Conservation (phyloP, 768 basidiomycete genomes). For the Suillus tomentosus region DNA sequence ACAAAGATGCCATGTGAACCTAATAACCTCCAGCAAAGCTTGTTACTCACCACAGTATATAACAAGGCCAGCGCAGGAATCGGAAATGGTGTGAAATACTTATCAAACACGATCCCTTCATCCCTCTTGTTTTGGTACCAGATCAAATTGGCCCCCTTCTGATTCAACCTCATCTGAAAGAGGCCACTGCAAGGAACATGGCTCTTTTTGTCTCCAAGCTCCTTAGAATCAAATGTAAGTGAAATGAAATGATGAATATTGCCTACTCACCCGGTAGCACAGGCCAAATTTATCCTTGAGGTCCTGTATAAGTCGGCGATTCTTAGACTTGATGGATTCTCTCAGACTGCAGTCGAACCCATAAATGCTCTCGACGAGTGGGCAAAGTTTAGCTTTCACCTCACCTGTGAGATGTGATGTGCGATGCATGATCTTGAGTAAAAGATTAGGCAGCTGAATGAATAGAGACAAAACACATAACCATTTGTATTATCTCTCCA, state of each 20-base stretch:
- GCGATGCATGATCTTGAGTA: slow-evolving; percentile 10
- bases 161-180: slow-evolving; percentile 18
- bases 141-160: slow-evolving; percentile 21
- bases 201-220: neutral
- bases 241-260: too few relatives aligned
- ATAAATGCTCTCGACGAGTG: slow-evolving; percentile 17
- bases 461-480: too few relatives aligned
- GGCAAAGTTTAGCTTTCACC: slow-evolving; percentile 20
- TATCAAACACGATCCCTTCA: slow-evolving; percentile 20
- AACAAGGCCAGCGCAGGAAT: slow-evolving; percentile 17
- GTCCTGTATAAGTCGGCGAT: slow-evolving; percentile 15
- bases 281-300: slow-evolving; percentile 19
- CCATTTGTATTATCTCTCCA: too few relatives aligned
- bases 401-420: slow-evolving; percentile 26
- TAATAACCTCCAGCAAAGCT: too few relatives aligned
- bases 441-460: too few relatives aligned
- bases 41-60: neutral
- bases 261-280: slow-evolving; percentile 16
- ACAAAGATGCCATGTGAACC: neutral
- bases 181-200: slow-evolving; percentile 6
- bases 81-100: slow-evolving; percentile 22
- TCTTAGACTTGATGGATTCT: slow-evolving; percentile 17
- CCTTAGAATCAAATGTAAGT: too few relatives aligned
- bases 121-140: slow-evolving; percentile 25
- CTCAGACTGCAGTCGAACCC: slow-evolving; percentile 21